A percentile compares a stretch with the other conserved stretches of the same genome.
Conservation (phyloP, 371 early-diverging fungal genomes). For the Apophysomyces ossiformis region DNA sequence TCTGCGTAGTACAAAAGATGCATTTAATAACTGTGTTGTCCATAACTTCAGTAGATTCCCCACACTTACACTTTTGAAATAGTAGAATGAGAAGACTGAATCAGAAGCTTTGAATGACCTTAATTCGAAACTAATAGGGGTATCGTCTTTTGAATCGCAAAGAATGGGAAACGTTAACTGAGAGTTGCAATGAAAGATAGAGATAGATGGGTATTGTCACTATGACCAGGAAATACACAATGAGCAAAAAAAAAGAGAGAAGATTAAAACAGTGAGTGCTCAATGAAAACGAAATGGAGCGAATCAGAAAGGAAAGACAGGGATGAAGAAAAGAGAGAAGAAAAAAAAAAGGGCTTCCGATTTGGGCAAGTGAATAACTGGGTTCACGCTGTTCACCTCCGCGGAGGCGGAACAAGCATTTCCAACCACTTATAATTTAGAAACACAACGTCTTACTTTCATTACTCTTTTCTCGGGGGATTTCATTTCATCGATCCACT, state of each 20-base stretch:
- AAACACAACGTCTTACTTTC: background rate
- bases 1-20: slow-evolving; percentile 9
- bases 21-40: slow-evolving; percentile 10
- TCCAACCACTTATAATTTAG: background rate
- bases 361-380: slow-evolving; percentile 9
- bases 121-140: slow-evolving; percentile 1
- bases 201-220: background rate
- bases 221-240: background rate
- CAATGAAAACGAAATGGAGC: slow-evolving; percentile 6
- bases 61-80: slow-evolving; percentile 5
- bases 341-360: slow-evolving; percentile 1
- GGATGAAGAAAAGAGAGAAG: background rate
- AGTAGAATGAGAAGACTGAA: slow-evolving; percentile 1
- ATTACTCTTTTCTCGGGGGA: no score
- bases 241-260: slow-evolving; percentile 18
- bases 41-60: background rate
- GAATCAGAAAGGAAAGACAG: slow-evolving; percentile 13
- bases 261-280: background rate
- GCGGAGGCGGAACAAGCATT: background rate
- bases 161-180: background rate
- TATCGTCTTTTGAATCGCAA: background rate
- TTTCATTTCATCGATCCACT: no score
- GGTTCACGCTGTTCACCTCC: background rate
- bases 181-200: background rate
- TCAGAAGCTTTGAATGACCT: background rate